Percentiles rank a stretch among this genome's conserved stretches.
phyloP scores from a whole-genome alignment of 2,329 filamentous ascomycete species.

The Cryphonectria carpinicola region DNA sequence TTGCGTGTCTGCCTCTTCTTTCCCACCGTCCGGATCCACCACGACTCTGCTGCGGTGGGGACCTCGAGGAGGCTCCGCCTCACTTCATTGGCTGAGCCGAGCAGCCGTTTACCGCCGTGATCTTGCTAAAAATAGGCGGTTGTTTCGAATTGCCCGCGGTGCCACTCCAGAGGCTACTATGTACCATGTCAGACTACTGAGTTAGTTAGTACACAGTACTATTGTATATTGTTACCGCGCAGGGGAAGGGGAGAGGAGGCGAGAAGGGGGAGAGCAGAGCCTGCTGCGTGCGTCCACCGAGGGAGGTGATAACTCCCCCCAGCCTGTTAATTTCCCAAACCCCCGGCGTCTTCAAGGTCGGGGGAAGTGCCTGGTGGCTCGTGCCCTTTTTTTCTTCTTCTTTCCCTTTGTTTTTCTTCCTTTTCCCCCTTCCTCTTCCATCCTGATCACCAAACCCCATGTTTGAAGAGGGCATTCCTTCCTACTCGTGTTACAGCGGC shows the following conservation, averaged over 20 bases:
- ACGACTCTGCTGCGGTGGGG: background rate
- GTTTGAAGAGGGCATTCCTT: background rate
- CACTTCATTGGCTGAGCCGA: background rate
- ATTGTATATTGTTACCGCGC: no score
- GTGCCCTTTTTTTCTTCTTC: background rate
- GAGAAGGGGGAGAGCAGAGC: background rate
- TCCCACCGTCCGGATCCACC: background rate
- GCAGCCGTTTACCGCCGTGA: conserved; percentile 13
- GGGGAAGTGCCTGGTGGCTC: background rate
- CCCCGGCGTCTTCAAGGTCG: background rate
- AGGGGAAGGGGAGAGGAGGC: background rate
- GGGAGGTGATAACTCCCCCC: background rate
- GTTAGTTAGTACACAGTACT: background rate
- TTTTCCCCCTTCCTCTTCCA: background rate
- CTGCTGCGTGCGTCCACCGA: background rate
- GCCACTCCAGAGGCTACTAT: conserved; percentile 5
- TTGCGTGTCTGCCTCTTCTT: background rate
- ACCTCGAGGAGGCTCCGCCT: background rate
- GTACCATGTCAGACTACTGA: conserved; percentile 1
- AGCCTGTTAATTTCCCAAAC: background rate
- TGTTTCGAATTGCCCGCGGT: conserved; percentile 14
- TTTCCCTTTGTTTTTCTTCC: background rate
- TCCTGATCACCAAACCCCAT: background rate
- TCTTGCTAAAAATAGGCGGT: conserved; percentile 9
- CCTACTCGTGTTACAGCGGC: background rate